Percentiles rank a stretch among this genome's conserved stretches.
Conservation (phyloP, 345 rosid genomes). For the Euphorbia pulcherrima region DNA sequence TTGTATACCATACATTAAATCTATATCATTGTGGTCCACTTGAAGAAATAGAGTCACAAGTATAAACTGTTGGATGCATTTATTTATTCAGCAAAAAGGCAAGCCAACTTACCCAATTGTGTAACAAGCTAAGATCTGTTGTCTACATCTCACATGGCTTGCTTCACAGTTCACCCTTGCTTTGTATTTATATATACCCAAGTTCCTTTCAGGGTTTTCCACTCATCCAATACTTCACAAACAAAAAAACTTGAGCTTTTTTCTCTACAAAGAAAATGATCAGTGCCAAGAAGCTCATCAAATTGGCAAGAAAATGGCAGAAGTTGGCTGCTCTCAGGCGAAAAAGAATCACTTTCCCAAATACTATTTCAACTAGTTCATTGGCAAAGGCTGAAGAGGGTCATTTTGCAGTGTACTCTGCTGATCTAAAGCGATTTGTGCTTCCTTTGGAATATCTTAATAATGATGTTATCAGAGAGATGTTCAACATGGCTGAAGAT, state of each 20-base stretch:
- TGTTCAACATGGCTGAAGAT: conserved; percentile 4
- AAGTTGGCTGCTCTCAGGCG: conserved; percentile 7
- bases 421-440: conserved; percentile 6
- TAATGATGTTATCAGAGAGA: conserved; percentile 7
- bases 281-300: conserved; percentile 12
- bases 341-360: conserved; percentile 1
- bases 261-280: conserved; percentile 3
- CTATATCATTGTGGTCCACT: no score
- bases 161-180: background rate
- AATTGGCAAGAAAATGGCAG: conserved; percentile 21
- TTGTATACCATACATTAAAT: no score
- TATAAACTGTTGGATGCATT: no score
- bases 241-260: background rate
- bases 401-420: conserved; percentile 11
- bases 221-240: background rate
- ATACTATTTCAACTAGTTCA: background rate
- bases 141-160: background rate
- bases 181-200: background rate
- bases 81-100: no score
- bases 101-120: no score
- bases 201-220: background rate
- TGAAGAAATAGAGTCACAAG: no score
- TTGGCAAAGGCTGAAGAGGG: conserved; percentile 11
- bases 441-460: conserved; percentile 11
- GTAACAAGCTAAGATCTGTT: no score